Conservation (phyloP, 768 basidiomycete genomes). For the Agrocybe chaxingu region DNA sequence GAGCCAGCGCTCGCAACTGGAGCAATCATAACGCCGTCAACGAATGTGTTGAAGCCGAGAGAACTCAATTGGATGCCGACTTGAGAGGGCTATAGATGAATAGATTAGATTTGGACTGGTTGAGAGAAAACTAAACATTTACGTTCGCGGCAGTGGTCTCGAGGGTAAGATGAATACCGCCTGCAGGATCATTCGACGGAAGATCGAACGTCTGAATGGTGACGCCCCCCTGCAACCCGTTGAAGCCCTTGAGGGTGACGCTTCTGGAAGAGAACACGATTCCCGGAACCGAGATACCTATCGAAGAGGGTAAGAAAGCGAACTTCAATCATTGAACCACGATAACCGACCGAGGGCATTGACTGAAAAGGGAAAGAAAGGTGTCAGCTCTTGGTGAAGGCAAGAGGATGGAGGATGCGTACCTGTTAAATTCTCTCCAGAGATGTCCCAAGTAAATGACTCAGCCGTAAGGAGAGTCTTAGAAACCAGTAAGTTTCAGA, state of each 20-base stretch:
- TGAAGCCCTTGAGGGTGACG: conserved; percentile 68
- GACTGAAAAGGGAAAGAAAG: conserved; percentile 31
- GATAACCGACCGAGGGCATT: conserved; percentile 47
- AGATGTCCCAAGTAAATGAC: conserved; percentile 69
- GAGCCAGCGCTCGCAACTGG: conserved; percentile 46
- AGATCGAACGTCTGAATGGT: conserved; percentile 66
- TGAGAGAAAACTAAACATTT: conserved; percentile 15
- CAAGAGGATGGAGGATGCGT: conserved; percentile 9
- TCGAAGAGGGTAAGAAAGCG: not conserved
- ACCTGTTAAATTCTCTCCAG: conserved; percentile 62
- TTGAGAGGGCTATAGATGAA: conserved; percentile 57
- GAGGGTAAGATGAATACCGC: conserved; percentile 67
- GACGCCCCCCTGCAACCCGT: conserved; percentile 61
- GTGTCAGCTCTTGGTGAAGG: not conserved
- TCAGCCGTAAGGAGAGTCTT: conserved; percentile 58
- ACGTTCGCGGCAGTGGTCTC: conserved; percentile 60
- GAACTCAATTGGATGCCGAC: conserved; percentile 64
- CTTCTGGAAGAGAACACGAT: conserved; percentile 53
- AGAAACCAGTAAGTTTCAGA: not conserved
- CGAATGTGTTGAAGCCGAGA: conserved; percentile 60
- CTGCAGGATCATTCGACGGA: conserved; percentile 65
- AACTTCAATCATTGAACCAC: not conserved
- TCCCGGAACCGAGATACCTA: conserved; percentile 56
- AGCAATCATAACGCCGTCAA: conserved; percentile 52
- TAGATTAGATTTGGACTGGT: not conserved